Conservation (phyloP, 306 rosid genomes). For the Fagus sylvatica region DNA sequence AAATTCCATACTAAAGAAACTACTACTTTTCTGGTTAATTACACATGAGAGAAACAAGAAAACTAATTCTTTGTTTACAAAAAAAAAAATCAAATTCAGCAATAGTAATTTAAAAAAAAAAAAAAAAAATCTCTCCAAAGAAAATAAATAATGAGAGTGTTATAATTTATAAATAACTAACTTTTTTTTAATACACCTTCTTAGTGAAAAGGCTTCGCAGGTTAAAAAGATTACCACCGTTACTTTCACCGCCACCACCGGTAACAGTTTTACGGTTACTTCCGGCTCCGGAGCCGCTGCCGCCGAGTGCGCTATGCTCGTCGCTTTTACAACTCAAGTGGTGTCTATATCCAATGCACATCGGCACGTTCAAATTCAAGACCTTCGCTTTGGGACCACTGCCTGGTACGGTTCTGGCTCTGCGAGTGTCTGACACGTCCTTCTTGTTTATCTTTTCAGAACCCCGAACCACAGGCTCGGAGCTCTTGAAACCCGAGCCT, state of each 20-base stretch:
- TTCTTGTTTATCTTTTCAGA: constrained; percentile 37
- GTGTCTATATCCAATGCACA: constrained; percentile 69
- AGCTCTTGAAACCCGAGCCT: constrained; percentile 27
- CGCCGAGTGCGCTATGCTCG: constrained; percentile 44
- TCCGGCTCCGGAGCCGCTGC: constrained; percentile 9
- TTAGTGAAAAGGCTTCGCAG: constrained; percentile 76
- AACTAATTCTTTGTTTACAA: neutral
- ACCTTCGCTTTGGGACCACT: constrained; percentile 39
- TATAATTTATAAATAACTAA: neutral
- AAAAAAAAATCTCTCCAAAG: neutral
- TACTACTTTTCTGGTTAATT: neutral
- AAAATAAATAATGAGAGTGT: constrained; percentile 39
- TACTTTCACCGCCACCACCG: constrained; percentile 21
- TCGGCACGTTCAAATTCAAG: constrained; percentile 81
- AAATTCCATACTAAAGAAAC: neutral
- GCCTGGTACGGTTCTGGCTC: constrained; percentile 32
- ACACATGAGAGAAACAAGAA: neutral
- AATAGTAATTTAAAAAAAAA: neutral
- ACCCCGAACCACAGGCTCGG: constrained; percentile 27
- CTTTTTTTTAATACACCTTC: constrained; percentile 40
- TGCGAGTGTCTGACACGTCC: constrained; percentile 42
- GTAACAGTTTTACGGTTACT: constrained; percentile 8
- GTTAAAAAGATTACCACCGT: constrained; percentile 66
- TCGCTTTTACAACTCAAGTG: constrained; percentile 70
- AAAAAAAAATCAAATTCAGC: neutral